Conservation (phyloP, 441 rosid genomes). For the Raphanus hybrid region DNA sequence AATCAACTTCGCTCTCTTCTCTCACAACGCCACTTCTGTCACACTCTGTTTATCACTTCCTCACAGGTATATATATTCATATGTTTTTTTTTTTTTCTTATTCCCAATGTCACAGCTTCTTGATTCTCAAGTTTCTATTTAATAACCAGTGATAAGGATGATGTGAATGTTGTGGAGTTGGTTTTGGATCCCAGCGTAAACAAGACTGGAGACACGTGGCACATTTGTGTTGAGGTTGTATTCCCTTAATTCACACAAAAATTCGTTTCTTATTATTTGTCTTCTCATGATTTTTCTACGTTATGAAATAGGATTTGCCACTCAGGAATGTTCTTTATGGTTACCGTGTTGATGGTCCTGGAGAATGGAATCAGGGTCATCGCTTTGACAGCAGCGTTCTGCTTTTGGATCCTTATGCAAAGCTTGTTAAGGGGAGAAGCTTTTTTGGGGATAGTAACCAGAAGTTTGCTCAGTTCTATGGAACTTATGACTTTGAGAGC, state of each 20-base stretch:
- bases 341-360: constrained; percentile 89
- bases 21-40: constrained; percentile 84
- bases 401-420: constrained; percentile 91
- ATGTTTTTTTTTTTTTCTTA: background rate
- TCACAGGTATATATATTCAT: constrained; percentile 61
- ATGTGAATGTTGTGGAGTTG: constrained; percentile 44
- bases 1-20: constrained; percentile 86
- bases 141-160: constrained; percentile 42
- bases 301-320: constrained; percentile 76
- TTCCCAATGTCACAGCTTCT: constrained; percentile 36
- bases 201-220: constrained; percentile 94
- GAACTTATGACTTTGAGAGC: constrained; percentile 87
- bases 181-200: constrained; percentile 52
- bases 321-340: constrained; percentile 76
- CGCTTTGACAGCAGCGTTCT: constrained; percentile 68
- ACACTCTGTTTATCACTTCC: constrained; percentile 81
- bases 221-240: constrained; percentile 79
- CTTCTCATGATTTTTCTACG: background rate
- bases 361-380: constrained; percentile 81
- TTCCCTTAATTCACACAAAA: background rate
- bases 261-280: background rate
- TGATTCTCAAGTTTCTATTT: constrained; percentile 15
- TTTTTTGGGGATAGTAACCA: constrained; percentile 71
- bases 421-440: constrained; percentile 81
- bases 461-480: constrained; percentile 68